A percentile compares a stretch with the other conserved stretches of the same genome.
phyloP scores from a whole-genome alignment of 345 rosid genomes.

The Sonneratia caseolaris region DNA sequence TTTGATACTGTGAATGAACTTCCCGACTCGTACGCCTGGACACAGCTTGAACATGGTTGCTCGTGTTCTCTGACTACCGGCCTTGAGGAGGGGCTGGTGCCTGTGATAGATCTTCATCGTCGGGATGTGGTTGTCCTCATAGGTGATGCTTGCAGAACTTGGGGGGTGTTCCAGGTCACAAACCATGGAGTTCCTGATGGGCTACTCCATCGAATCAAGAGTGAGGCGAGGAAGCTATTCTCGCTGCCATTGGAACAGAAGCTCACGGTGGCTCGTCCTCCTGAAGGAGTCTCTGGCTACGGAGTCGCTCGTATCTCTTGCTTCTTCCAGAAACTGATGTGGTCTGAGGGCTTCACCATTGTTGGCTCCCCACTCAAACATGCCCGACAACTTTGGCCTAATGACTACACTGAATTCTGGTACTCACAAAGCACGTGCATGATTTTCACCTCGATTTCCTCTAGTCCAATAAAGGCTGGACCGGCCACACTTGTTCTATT shows the following conservation, averaged over 20 bases:
- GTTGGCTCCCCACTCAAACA: conserved; percentile 52
- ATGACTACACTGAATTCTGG: conserved; percentile 52
- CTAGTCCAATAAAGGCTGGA: background rate
- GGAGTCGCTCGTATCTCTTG: conserved; percentile 46
- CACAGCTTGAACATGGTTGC: conserved; percentile 22
- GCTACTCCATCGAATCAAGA: conserved; percentile 33
- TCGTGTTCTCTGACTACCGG: background rate
- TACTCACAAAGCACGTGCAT: conserved; percentile 10
- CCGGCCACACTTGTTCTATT: background rate
- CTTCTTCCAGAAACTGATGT: conserved; percentile 61
- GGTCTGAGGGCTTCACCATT: conserved; percentile 76
- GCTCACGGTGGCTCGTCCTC: conserved; percentile 36
- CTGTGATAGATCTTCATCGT: conserved; percentile 40
- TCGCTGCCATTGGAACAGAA: conserved; percentile 46
- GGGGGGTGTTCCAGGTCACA: conserved; percentile 69
- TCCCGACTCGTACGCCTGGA: conserved; percentile 78
- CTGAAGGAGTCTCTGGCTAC: conserved; percentile 48
- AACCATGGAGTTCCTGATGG: conserved; percentile 54
- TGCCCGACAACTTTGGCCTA: conserved; percentile 65
- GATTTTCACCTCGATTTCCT: no score
- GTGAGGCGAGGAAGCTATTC: conserved; percentile 36
- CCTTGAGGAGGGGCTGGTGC: conserved; percentile 17
- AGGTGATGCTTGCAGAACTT: conserved; percentile 46
- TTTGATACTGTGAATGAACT: conserved; percentile 48
- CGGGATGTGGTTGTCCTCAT: conserved; percentile 25